A percentile compares a stretch with the other conserved stretches of the same genome.
Conservation (phyloP, 2,329 filamentous ascomycete species). For the Arthrobotrys entomopaga region DNA sequence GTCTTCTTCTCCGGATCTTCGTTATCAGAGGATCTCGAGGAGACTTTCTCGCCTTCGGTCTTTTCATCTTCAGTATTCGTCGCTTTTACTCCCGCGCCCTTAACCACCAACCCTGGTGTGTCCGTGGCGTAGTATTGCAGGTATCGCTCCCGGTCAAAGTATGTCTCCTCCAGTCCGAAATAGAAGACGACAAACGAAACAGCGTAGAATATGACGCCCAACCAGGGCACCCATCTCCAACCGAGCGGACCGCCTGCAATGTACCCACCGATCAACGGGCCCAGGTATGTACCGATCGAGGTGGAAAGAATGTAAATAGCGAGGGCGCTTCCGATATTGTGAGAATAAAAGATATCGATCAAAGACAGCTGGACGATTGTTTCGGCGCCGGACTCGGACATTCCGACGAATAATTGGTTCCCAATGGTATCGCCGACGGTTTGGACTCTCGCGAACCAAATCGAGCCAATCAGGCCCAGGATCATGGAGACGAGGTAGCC, state of each 20-base stretch:
- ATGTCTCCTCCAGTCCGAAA: constrained; percentile 68
- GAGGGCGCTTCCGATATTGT: constrained; percentile 68
- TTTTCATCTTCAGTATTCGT: constrained; percentile 22
- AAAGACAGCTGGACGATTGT: constrained; percentile 69
- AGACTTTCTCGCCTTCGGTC: constrained; percentile 20
- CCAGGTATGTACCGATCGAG: constrained; percentile 69
- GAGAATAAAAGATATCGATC: constrained; percentile 70
- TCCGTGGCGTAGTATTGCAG: constrained; percentile 59
- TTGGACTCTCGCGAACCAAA: constrained; percentile 67
- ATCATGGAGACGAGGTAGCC: constrained; percentile 68
- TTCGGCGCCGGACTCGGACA: constrained; percentile 69
- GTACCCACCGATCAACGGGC: constrained; percentile 67
- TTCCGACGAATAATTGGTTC: constrained; percentile 70
- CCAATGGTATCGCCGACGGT: constrained; percentile 66
- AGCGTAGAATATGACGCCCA: constrained; percentile 66
- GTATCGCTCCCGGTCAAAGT: constrained; percentile 64
- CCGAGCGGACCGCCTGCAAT: constrained; percentile 65
- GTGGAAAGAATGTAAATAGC: constrained; percentile 69
- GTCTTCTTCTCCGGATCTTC: constrained; percentile 31
- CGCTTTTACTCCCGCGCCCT: constrained; percentile 42
- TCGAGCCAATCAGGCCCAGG: constrained; percentile 66
- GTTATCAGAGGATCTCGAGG: constrained; percentile 31
- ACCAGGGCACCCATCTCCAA: constrained; percentile 69
- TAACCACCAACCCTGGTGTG: constrained; percentile 51
- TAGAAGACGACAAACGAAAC: constrained; percentile 65